Base-by-base conservation (phyloP, 169 alveolate species). In the Plasmodium billcollinsi region DNA sequence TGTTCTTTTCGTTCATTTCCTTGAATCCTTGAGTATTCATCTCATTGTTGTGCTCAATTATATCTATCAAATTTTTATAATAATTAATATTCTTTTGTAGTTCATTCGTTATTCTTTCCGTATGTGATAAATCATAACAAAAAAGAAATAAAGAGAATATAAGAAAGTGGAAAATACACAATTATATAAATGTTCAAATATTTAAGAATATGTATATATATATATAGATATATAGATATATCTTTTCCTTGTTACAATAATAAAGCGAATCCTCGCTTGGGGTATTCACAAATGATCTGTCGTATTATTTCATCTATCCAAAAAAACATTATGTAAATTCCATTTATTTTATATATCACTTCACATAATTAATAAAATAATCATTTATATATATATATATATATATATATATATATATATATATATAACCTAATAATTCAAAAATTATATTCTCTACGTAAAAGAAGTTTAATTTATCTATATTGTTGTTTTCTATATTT, bases 241-340 rank as follows among this genome's bases (percentile, higher is more conserved):
- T 11, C 14, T 47, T 29, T 45, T 63, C 29, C 14, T 63, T 45
- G 45, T 76, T 63, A 76, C 89, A 76, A 21, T 63, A 65, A 18
- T 70, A 76, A 26, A 76, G 89, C 65, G 54, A 76, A 76, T 4
- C 89, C 89, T 11, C 89, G 76, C 75, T 76, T 62, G 24, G 89
- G 89, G 8, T 75, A 76, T 39, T 76, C 76, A 26, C 63, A 69
- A 63, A 59, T 29, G 11, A 76, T 63, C 66, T 76, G 89, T 69
- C 89, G 47, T 45, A 76, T 76, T 65, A 65, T 63, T 63, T 76
- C 89, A 20, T 76, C 89, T 76, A 62, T 50, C 11, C 63, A 76
- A 76, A 76, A 63, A 63, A 15, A 18, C 63, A 14, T 21, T 26
- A 63, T 9, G 50, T 49, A 59, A 49, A 43, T 47, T 14, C 33